Base-by-base conservation (phyloP, 139 green algal genomes). In the Volvox reticuliferus region DNA sequence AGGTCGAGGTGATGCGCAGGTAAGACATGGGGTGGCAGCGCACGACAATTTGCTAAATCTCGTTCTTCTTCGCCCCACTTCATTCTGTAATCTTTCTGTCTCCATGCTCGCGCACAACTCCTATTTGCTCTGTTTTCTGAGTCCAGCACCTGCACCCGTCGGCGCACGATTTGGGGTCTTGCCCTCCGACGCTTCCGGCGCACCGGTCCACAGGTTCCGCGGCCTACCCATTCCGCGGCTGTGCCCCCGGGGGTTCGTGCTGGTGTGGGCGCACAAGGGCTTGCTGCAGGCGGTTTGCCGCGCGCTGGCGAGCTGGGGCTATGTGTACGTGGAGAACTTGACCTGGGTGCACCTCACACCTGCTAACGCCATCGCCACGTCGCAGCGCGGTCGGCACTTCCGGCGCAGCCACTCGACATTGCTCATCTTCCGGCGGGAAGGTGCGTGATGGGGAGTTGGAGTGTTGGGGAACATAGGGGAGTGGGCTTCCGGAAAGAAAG, bases 291-390 rank as follows among this genome's bases (percentile, higher is more conserved):
- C 33, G 21, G 85, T 89, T 50, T 86, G 65, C 24, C 36, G 30
- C 3, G 18, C 62, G 77, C 71, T 93, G 83, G 63, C 67, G 36
- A 18, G 30, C 62, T 96, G 93, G 93, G 95, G 96, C 19, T 99
- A 94, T 90, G 80, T 79, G 28, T 99, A 99, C 88, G 94, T 99
- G 16, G 98, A 99, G 91, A 99, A 98, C 95, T 94, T 99, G 91
- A 99, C 97, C 1, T 99, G 98, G 98, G 97, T 99, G 73, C 94
- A 95, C 71, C 89, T 98, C 82, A 37, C 76, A 14, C 91, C 96
- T 65, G 97, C 96, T 92, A 96, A 99, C 96, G 89, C 35, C 36
- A 92, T 99, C 3, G 35, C 96, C 9, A 55, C 44, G 50, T 28
- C 33, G 19, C 76, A 92, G 61, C 87, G 91, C 1, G 92, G 50